A percentile compares a stretch with the other conserved stretches of the same genome.
These are phyloP conservation scores for Termitomyces sp. DNA, from an alignment of 768 basidiomycete genomes.

Conservation along the genomic window DNA sequence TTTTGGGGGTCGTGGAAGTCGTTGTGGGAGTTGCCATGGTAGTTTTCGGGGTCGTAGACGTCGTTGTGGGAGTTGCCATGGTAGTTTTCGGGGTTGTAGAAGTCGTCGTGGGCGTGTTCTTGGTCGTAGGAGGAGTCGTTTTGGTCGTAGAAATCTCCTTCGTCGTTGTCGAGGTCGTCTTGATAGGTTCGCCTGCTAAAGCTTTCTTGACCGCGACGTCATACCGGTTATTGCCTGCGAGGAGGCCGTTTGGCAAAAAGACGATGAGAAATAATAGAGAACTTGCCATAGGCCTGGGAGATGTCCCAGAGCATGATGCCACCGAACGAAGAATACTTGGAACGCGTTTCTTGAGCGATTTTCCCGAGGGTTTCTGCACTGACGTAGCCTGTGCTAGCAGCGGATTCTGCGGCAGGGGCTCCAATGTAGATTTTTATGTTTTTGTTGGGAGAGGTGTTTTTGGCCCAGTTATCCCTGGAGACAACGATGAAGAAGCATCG, in stretches of 20 bases:
- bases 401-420: slow-evolving; percentile 49
- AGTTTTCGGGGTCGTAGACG: not conserved
- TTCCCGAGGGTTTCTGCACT: slow-evolving; percentile 36
- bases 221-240: slow-evolving; percentile 48
- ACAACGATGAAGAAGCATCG: not conserved
- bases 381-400: slow-evolving; percentile 55
- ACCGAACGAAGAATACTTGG: slow-evolving; percentile 57
- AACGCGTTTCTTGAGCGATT: slow-evolving; percentile 44
- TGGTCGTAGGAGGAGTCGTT: not conserved
- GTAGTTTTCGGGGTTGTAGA: not conserved
- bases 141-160: not conserved
- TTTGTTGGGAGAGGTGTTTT: slow-evolving; percentile 47
- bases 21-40: not conserved
- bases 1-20: not conserved
- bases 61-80: too few relatives aligned
- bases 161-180: not conserved
- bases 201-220: slow-evolving; percentile 58
- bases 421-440: slow-evolving; percentile 63
- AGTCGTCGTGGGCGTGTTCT: not conserved
- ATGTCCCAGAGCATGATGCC: slow-evolving; percentile 56
- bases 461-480: slow-evolving; percentile 60
- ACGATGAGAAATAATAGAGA: slow-evolving; percentile 3
- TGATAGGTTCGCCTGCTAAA: slow-evolving; percentile 35
- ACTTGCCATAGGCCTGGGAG: slow-evolving; percentile 40
- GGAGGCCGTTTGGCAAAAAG: not conserved